Base-by-base conservation (phyloP, 75 land plant genomes). In the Picea glauca region DNA sequence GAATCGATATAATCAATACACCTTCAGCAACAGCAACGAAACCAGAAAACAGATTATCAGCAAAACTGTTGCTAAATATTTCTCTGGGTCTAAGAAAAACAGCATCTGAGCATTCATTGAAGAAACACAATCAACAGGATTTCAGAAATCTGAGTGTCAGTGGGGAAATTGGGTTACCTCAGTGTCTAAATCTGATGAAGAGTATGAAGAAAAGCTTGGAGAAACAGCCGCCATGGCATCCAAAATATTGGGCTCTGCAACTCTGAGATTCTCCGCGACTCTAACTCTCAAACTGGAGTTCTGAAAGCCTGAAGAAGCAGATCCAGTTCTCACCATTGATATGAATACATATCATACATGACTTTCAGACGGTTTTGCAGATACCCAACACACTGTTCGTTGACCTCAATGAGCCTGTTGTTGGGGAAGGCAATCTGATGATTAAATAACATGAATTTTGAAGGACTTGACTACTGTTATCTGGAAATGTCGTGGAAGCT, bases 121-220 rank as follows among this genome's bases (percentile, higher is more conserved):
- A 68, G 46, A 68, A 38, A 68, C 72, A 40, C 21, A 1, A 40
- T 40, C n/a, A 68, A 38, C 40, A 17, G 7, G 50, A 68, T 18
- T 68, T 68, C 46, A 38, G 72, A 77, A 40, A 40, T 40, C 43
- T 40, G 43, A 30, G 0, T 12, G 18, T 38, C 6, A 26, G 30
- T 58, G 46, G 18, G 23, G 2, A 32, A 58, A 30, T 75, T 75
- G 13, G 26, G 50, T 23, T 54, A 88, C 92, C 90, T 88, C 93
- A 50, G 93, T 88, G 76, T 91, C 93, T 76, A 91, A 86, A 86
- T 40, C 43, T 40, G 43, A 40, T 65, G 93, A 86, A 80, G 87
- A 91, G 26, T 79, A 21, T 54, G 90, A 86, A 58, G 93, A 88
- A 65, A 73, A 77, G 56, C 88, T 80, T 35, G 93, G 88, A 13